These are phyloP conservation scores for Trametes cinnabarina DNA, from an alignment of 768 basidiomycete species.

Conservation along the genomic window DNA sequence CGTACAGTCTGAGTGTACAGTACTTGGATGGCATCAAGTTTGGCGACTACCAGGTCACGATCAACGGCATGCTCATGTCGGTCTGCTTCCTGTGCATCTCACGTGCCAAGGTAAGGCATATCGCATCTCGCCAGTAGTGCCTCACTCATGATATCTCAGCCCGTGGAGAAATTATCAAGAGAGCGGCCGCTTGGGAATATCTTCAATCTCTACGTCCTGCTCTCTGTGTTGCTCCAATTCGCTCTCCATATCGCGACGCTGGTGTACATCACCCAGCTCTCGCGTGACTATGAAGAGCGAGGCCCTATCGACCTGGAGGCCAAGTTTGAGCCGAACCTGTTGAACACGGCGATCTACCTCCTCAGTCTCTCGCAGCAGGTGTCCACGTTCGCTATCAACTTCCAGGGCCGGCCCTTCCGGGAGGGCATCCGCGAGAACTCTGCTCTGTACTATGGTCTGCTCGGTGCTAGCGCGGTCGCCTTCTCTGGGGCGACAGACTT, in stretches of 20 bases:
- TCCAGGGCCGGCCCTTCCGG: constrained; percentile 95
- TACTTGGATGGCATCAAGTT: constrained; percentile 99
- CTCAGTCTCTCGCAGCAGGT: constrained; percentile 96
- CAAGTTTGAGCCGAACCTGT: constrained; percentile 90
- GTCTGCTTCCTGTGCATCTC: constrained; percentile 99
- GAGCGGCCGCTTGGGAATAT: constrained; percentile 95
- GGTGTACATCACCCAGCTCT: constrained; percentile 89
- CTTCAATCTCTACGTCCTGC: constrained; percentile 92
- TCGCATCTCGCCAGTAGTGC: neutral
- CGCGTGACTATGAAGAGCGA: constrained; percentile 73
- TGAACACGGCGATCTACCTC: constrained; percentile 97
- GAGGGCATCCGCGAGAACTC: constrained; percentile 96
- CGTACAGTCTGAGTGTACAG: constrained; percentile 96
- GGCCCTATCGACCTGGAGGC: constrained; percentile 91
- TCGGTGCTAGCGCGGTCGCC: constrained; percentile 87
- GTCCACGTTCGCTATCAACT: constrained; percentile 98
- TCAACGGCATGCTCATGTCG: constrained; percentile 96
- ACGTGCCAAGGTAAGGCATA: constrained; percentile 76
- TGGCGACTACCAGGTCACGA: constrained; percentile 97
- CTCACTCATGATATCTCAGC: constrained; percentile 43
- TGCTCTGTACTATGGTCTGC: constrained; percentile 88
- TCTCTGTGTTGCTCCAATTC: constrained; percentile 91
- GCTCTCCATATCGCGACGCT: constrained; percentile 87
- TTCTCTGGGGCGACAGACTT: constrained; percentile 94
- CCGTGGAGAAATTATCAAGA: constrained; percentile 92